phyloP scores from a whole-genome alignment of 2,329 filamentous ascomycete genomes.

The Metarhizium anisopliae region DNA sequence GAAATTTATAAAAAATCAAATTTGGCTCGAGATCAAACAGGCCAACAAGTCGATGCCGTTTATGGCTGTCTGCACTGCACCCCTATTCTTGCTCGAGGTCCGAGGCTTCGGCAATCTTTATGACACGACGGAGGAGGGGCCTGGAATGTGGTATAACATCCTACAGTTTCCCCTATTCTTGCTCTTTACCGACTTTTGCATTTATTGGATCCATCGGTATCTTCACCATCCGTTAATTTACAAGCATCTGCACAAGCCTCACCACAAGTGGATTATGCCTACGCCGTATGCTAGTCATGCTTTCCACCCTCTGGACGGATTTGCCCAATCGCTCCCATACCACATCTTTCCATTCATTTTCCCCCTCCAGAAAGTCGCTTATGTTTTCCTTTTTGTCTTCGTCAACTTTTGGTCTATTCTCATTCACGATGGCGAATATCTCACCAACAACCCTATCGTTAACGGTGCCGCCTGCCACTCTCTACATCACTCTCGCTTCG shows the following conservation, averaged over 20 bases:
- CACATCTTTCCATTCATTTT: slow-evolving; percentile 90
- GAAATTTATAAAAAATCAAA: slow-evolving; percentile 91
- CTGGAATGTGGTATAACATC: slow-evolving; percentile 68
- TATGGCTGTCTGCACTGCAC: slow-evolving; percentile 75
- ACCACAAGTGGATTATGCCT: slow-evolving; percentile 99
- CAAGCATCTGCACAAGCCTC: slow-evolving; percentile 87
- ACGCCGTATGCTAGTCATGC: slow-evolving; percentile 87
- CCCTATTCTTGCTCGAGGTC: slow-evolving; percentile 75
- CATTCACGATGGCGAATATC: slow-evolving; percentile 93
- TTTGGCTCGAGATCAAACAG: slow-evolving; percentile 76
- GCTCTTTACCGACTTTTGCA: slow-evolving; percentile 85
- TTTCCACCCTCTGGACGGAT: slow-evolving; percentile 92
- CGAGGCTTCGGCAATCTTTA: slow-evolving; percentile 82
- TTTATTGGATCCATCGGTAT: slow-evolving; percentile 86
- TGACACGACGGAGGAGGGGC: slow-evolving; percentile 66
- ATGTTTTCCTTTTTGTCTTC: slow-evolving; percentile 77
- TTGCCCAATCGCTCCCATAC: slow-evolving; percentile 80
- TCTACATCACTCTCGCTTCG: slow-evolving; percentile 55
- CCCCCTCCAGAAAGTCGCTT: slow-evolving; percentile 84
- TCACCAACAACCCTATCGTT: slow-evolving; percentile 81
- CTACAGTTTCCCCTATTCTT: slow-evolving; percentile 84
- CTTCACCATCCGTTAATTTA: slow-evolving; percentile 72
- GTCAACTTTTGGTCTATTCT: slow-evolving; percentile 97
- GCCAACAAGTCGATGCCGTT: slow-evolving; percentile 66
- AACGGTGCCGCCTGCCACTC: slow-evolving; percentile 90